phyloP scores from a whole-genome alignment of 768 basidiomycete species.

The Boletus fagicola region DNA sequence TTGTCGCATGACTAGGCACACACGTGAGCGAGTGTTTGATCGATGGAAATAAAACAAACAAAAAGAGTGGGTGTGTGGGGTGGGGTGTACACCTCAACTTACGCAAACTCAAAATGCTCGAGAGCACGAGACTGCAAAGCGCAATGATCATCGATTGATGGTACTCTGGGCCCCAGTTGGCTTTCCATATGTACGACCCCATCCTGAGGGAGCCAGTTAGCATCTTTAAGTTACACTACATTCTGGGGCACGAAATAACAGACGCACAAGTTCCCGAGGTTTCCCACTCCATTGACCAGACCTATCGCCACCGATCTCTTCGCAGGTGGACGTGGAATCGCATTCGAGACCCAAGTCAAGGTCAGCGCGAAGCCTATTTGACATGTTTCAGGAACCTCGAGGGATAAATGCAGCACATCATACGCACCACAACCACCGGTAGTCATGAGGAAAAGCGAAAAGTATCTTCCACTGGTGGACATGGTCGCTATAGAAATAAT shows the following conservation, averaged over 20 bases:
- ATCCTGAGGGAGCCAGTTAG: conserved; percentile 37
- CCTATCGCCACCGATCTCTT: conserved; percentile 54
- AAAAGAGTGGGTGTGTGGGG: background rate
- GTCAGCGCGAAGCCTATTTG: conserved; percentile 42
- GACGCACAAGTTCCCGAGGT: conserved; percentile 57
- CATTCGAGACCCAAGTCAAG: conserved; percentile 61
- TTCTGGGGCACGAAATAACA: background rate
- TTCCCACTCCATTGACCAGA: conserved; percentile 60
- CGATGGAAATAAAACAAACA: background rate
- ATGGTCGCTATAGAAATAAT: conserved; percentile 56
- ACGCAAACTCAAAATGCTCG: conserved; percentile 36
- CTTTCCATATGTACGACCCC: conserved; percentile 61
- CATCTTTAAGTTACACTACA: background rate
- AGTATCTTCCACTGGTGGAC: conserved; percentile 50
- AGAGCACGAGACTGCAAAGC: conserved; percentile 33
- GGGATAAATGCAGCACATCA: background rate
- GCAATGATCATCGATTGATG: conserved; percentile 60
- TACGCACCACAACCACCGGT: conserved; percentile 43
- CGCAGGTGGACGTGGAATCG: conserved; percentile 57
- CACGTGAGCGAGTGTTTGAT: background rate
- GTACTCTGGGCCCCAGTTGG: conserved; percentile 50
- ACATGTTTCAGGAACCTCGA: background rate
- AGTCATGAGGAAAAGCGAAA: conserved; percentile 66
- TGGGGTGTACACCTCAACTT: conserved; percentile 4
- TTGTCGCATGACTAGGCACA: conserved; percentile 39